phyloP scores from a whole-genome alignment of 2,329 filamentous ascomycete species.

The Diaporthe aspalathi region DNA sequence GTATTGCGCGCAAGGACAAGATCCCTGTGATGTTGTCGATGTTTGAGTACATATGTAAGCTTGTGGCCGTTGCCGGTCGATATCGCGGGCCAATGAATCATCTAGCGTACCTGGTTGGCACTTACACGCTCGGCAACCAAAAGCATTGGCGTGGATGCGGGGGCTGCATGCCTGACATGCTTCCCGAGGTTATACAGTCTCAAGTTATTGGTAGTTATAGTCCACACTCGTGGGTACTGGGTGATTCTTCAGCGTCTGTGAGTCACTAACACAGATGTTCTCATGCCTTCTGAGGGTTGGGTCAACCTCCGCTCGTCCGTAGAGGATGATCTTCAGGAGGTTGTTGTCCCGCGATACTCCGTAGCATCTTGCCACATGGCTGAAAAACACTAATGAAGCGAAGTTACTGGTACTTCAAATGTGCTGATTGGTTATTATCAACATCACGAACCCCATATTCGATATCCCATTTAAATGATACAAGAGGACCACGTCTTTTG shows the following conservation, averaged over 20 bases:
- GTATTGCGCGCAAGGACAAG: background rate
- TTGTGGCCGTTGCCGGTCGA: too few species aligned
- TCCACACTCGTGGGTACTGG: background rate
- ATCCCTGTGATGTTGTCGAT: too few species aligned
- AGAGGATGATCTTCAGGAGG: background rate
- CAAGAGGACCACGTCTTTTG: background rate
- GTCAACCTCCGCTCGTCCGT: background rate
- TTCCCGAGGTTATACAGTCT: background rate
- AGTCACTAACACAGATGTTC: background rate
- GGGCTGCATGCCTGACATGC: constrained; percentile 17
- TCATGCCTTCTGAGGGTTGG: background rate
- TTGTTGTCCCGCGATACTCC: background rate
- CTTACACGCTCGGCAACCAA: constrained; percentile 2
- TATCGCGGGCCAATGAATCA: too few species aligned
- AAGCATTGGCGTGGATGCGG: constrained; percentile 3
- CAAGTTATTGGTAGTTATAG: background rate
- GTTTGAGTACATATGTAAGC: too few species aligned
- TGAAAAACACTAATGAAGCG: too few species aligned
- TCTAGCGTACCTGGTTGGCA: background rate
- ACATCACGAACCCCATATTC: too few species aligned
- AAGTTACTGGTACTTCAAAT: too few species aligned
- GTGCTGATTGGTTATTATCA: too few species aligned
- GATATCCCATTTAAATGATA: background rate
- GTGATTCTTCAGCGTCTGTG: too few species aligned
- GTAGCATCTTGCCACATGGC: background rate